Percentiles rank a stretch among this genome's conserved stretches.
phyloP scores from a whole-genome alignment of 2,329 filamentous ascomycete species.

The Fusarium phyllophilum region DNA sequence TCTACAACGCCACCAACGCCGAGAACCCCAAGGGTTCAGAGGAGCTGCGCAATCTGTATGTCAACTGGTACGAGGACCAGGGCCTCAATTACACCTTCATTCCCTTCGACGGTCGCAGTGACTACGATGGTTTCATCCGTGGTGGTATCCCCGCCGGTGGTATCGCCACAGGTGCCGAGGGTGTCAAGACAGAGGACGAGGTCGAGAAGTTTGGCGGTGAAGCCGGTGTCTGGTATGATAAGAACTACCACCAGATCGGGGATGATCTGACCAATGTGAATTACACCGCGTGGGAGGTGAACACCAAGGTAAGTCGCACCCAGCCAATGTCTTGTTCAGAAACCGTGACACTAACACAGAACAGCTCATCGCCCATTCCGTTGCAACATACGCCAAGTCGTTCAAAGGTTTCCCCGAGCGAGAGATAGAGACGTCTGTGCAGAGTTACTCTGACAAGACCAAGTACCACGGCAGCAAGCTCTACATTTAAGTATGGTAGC shows the following conservation, averaged over 20 bases:
- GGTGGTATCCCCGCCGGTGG: constrained; percentile 79
- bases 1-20: constrained; percentile 78
- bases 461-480: constrained; percentile 61
- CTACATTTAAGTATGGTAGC: background rate
- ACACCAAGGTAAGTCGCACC: constrained; percentile 62
- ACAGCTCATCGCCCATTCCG: constrained; percentile 74
- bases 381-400: constrained; percentile 74
- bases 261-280: constrained; percentile 69
- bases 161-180: constrained; percentile 81
- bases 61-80: constrained; percentile 71
- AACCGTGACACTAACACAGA: constrained; percentile 28
- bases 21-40: constrained; percentile 77
- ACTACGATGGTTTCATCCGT: constrained; percentile 81
- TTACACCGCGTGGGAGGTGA: constrained; percentile 68
- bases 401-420: constrained; percentile 73
- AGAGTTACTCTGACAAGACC: constrained; percentile 48
- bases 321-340: background rate
- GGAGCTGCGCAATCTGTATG: constrained; percentile 74
- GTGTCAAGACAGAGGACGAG: constrained; percentile 76
- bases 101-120: constrained; percentile 80
- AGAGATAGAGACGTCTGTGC: constrained; percentile 44
- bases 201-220: constrained; percentile 75
- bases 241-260: constrained; percentile 71
- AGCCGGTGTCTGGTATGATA: constrained; percentile 69
- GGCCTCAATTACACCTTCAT: constrained; percentile 75